Evolutionary conservation across 306 rosid species (phyloP), one percentile per base, ranked within the genome.

Genomic region (Malus orientalis): DNA sequence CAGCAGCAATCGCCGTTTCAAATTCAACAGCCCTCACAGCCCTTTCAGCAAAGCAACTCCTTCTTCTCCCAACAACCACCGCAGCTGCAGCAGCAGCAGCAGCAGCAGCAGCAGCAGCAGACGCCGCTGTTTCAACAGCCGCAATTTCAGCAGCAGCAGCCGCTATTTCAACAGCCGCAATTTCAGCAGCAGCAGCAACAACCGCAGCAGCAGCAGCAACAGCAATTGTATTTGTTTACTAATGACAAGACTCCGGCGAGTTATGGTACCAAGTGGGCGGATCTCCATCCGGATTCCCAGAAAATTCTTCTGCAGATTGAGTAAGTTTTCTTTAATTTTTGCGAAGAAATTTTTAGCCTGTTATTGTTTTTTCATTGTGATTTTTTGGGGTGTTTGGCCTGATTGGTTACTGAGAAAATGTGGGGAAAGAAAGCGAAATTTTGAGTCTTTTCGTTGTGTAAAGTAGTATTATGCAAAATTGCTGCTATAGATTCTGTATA

Each of bases 281-380:
- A 96, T 76, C 93, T 96, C 74, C 98, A 96, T 66, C 96, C 96
- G 3, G 98, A 92, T 78, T 96, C 97, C 54, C 99, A 89, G 96
- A 96, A 96, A 82, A 40, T 82, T 79, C 91, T 96, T 69, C 93
- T 93, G 75, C 92, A 83, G 86, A 92, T 96, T 66, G 99, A 92
- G 99, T 96, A 83, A 63, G 86, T 78, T 61, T 32, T 40, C 54
- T 25, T 23, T 27, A 29, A 6, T 51, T 71, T 22, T 38, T 16
- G 69, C 18, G 13, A 64, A 64, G 32, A 51, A 11, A 67, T 5
- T 23, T 66, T 16, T 62, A 5, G 25, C 10, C 38, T 6, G n/a
- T 27, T 76, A 9, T 38, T 51, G 59, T 9, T 49, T 67, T 27
- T 8, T 11, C 15, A 4, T 75, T 38, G 8, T 38, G 13, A 8